Conservation (phyloP, 768 basidiomycete genomes). For the Tubosaeta brunneosetosa region DNA sequence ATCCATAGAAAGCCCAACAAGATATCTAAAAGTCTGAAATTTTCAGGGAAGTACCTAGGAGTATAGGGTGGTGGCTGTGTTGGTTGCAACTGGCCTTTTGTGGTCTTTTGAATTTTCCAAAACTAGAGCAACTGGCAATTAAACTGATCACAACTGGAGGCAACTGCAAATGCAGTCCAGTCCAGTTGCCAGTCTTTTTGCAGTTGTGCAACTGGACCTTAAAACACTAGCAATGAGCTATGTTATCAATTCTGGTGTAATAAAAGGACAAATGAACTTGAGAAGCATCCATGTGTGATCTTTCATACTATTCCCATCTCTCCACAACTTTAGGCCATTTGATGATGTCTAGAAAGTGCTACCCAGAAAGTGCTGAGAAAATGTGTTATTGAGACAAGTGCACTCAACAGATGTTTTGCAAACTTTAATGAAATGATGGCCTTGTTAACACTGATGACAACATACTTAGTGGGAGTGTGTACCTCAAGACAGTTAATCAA, state of each 20-base stretch:
- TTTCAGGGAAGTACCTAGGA: too few species aligned
- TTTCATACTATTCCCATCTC: not conserved
- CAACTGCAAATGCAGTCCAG: too few species aligned
- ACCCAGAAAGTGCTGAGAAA: not conserved
- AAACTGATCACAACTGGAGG: too few species aligned
- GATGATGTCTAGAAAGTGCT: too few species aligned
- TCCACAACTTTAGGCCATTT: not conserved
- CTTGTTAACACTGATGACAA: not conserved
- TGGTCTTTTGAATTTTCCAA: too few species aligned
- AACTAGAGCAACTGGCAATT: too few species aligned
- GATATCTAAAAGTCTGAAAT: too few species aligned
- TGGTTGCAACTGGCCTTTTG: too few species aligned
- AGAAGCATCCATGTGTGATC: not conserved
- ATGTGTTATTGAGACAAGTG: not conserved
- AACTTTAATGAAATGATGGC: not conserved
- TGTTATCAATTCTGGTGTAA: not conserved
- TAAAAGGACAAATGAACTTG: not conserved
- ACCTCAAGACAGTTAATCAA: not conserved
- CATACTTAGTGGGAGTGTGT: not conserved
- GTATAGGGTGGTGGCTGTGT: too few species aligned
- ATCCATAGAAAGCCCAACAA: too few species aligned
- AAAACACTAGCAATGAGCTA: not conserved
- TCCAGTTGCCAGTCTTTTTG: too few species aligned
- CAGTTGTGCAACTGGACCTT: too few species aligned
- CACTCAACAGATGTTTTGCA: not conserved